These are phyloP conservation scores for Neltuma alba DNA, from an alignment of 306 rosid species.

Conservation along the genomic window DNA sequence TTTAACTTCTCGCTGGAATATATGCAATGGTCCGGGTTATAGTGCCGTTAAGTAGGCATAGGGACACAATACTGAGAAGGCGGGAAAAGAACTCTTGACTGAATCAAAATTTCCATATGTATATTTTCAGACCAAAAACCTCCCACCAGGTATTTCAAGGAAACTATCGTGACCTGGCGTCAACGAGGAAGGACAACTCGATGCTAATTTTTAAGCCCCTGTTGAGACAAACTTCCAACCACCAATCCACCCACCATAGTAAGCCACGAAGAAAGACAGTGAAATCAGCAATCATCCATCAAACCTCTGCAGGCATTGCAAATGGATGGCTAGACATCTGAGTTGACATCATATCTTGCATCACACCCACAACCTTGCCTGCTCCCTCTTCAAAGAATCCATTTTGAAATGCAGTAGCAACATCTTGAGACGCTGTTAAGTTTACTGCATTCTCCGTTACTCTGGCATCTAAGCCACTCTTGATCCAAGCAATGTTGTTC, in stretches of 20 bases:
- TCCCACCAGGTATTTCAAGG: constrained; percentile 7
- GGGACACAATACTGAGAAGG: background rate
- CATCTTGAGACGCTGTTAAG: constrained; percentile 35
- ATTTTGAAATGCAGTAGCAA: constrained; percentile 33
- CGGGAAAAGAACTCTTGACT: background rate
- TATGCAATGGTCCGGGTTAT: too few species aligned
- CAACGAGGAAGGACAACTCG: constrained; percentile 8
- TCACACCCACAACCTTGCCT: constrained; percentile 51
- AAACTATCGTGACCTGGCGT: constrained; percentile 11
- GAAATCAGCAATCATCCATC: constrained; percentile 46
- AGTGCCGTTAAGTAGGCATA: background rate
- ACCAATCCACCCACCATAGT: constrained; percentile 1
- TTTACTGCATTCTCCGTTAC: constrained; percentile 39
- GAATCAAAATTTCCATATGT: background rate
- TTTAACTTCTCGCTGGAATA: too few species aligned
- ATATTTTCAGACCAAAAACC: constrained; percentile 19
- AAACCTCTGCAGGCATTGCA: constrained; percentile 61
- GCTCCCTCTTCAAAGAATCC: constrained; percentile 49
- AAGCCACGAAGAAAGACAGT: background rate
- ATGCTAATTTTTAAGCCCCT: background rate
- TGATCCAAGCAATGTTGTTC: constrained; percentile 77
- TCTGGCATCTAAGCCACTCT: constrained; percentile 63
- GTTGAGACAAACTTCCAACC: constrained; percentile 25
- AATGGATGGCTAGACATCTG: constrained; percentile 55
- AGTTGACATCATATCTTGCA: constrained; percentile 53